Conservation (phyloP, 495 filamentous ascomycete genomes). For the Mytilinidion resinicola region DNA sequence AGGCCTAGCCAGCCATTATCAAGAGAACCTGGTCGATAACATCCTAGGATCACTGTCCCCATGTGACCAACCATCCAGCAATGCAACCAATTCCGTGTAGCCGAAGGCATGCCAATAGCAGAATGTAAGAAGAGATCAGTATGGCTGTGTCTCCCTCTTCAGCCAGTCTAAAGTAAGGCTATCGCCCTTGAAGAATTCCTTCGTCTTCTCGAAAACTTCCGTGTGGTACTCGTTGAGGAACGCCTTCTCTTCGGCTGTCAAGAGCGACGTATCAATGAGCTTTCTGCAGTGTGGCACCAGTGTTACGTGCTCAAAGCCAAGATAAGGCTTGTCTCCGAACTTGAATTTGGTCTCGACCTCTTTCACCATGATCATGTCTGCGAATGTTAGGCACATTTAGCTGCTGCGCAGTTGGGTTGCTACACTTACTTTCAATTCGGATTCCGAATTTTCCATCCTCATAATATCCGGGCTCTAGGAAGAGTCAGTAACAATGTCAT, state of each 20-base stretch:
- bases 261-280: conserved; percentile 66
- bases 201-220: conserved; percentile 77
- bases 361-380: conserved; percentile 71
- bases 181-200: conserved; percentile 69
- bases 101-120: background rate
- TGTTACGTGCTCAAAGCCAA: conserved; percentile 95
- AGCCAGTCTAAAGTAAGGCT: conserved; percentile 68
- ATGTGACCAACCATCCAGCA: no score
- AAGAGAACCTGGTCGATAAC: no score
- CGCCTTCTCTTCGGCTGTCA: conserved; percentile 69
- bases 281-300: conserved; percentile 93
- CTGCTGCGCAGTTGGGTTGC: no score
- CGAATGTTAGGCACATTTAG: conserved; percentile 30
- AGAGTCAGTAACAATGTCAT: conserved; percentile 17
- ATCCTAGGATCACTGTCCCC: no score
- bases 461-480: conserved; percentile 84
- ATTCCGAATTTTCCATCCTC: conserved; percentile 98
- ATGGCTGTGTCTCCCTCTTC: conserved; percentile 67
- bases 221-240: conserved; percentile 86
- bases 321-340: conserved; percentile 88
- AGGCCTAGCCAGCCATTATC: no score
- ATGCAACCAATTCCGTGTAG: no score
- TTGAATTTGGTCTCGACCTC: conserved; percentile 78
- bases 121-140: conserved; percentile 7
- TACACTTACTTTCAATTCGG: conserved; percentile 69